Conservation (phyloP, 331 rosid genomes). For the Dryas integrifolia region DNA sequence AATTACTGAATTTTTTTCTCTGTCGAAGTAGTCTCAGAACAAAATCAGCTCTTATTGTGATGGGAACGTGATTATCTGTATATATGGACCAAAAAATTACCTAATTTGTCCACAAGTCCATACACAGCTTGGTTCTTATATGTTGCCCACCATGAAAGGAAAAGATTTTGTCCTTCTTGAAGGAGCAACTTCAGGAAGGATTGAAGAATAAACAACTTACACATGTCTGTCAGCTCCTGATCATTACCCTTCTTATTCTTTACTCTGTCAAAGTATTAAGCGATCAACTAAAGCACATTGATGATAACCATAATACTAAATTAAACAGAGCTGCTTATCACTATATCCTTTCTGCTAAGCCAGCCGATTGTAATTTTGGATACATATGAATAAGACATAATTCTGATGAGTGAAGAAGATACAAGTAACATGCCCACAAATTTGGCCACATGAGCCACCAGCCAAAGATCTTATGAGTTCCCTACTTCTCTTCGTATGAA, state of each 20-base stretch:
- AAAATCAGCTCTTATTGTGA: not conserved
- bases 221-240: slow-evolving; percentile 73
- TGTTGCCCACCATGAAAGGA: slow-evolving; percentile 87
- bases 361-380: not conserved
- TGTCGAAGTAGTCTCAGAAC: not conserved
- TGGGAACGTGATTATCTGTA: slow-evolving; percentile 15
- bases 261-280: slow-evolving; percentile 45
- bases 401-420: not conserved
- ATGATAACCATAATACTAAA: slow-evolving; percentile 9
- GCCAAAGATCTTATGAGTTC: not conserved
- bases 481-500: not conserved
- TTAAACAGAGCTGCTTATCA: not conserved
- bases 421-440: not conserved
- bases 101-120: slow-evolving; percentile 88
- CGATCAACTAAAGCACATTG: slow-evolving; percentile 20
- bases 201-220: slow-evolving; percentile 72
- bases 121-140: slow-evolving; percentile 91
- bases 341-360: not conserved
- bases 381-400: not conserved
- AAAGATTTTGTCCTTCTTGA: slow-evolving; percentile 96
- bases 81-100: slow-evolving; percentile 37
- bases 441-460: not conserved
- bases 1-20: not conserved
- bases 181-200: slow-evolving; percentile 82
- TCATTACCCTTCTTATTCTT: slow-evolving; percentile 59